A percentile compares a stretch with the other conserved stretches of the same genome.
Evolutionary conservation across 441 rosid genomes (phyloP).

Genomic region (Melastoma candidum): DNA sequence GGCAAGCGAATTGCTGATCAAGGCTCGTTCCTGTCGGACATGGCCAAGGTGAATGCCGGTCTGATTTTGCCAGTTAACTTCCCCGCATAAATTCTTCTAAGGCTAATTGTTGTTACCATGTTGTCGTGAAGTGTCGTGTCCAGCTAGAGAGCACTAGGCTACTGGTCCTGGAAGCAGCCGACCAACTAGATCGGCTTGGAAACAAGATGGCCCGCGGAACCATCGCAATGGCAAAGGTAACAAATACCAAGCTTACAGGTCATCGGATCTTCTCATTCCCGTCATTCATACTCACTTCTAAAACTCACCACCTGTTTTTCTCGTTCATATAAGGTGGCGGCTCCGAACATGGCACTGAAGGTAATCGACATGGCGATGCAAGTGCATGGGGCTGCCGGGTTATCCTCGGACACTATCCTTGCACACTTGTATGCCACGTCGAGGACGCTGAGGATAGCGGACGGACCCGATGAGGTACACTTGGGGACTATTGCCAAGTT

Average conservation of each 20-base stretch:
- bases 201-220: conserved; percentile 76
- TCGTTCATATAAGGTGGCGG: conserved; percentile 48
- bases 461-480: conserved; percentile 96
- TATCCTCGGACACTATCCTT: conserved; percentile 70
- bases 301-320: conserved; percentile 5
- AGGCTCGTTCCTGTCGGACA: conserved; percentile 79
- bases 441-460: conserved; percentile 81
- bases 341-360: conserved; percentile 84
- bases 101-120: background rate
- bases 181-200: conserved; percentile 81
- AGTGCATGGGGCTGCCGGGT: conserved; percentile 83
- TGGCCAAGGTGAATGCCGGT: conserved; percentile 56
- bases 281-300: background rate
- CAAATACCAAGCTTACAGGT: background rate
- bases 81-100: background rate
- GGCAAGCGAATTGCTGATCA: conserved; percentile 87
- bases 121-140: conserved; percentile 54
- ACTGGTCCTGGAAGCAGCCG: conserved; percentile 86
- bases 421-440: conserved; percentile 91
- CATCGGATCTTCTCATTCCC: background rate
- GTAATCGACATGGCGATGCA: conserved; percentile 89
- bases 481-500: conserved; percentile 82
- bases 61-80: background rate
- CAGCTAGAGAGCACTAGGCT: conserved; percentile 78
- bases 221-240: conserved; percentile 92